phyloP scores from a whole-genome alignment of 1,139 yeast species.

The Meyerozyma smithsonii region DNA sequence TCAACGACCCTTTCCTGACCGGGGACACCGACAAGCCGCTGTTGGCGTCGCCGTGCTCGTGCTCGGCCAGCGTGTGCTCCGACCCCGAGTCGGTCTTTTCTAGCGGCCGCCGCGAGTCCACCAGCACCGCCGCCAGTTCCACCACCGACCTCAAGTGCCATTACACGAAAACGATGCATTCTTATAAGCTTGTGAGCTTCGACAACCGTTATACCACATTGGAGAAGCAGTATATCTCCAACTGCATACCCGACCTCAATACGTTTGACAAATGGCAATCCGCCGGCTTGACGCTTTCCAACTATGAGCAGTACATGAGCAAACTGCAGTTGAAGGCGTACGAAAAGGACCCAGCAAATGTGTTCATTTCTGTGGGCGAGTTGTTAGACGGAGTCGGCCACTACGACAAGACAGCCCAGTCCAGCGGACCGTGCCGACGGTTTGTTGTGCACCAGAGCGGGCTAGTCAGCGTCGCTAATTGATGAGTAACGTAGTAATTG shows the following conservation, averaged over 20 bases:
- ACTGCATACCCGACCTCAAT: slow-evolving; percentile 37
- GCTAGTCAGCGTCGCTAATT: slow-evolving; percentile 20
- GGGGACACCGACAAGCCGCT: slow-evolving; percentile 2
- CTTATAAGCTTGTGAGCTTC: slow-evolving; percentile 18
- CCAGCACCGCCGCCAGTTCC: slow-evolving; percentile 4
- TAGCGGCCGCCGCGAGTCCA: slow-evolving; percentile 5
- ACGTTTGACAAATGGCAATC: slow-evolving; percentile 41
- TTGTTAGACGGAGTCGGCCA: slow-evolving; percentile 10
- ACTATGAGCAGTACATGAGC: slow-evolving; percentile 17
- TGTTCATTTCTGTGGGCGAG: slow-evolving; percentile 17
- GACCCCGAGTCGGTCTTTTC: slow-evolving; percentile 7
- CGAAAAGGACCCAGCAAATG: slow-evolving; percentile 7
- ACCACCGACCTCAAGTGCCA: slow-evolving; percentile 2
- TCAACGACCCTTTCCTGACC: slow-evolving; percentile 5
- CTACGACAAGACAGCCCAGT: slow-evolving; percentile 5
- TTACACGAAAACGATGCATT: slow-evolving; percentile 12
- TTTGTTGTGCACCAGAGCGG: slow-evolving; percentile 33
- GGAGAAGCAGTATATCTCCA: slow-evolving; percentile 35
- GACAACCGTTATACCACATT: slow-evolving; percentile 23
- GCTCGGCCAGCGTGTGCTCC: neutral
- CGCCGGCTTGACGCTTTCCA: slow-evolving; percentile 26
- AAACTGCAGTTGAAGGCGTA: slow-evolving; percentile 2
- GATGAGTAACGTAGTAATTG: no score
- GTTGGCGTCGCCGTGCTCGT: neutral
- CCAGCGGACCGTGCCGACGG: slow-evolving; percentile 16